Percentiles rank a stretch among this genome's conserved stretches.
phyloP scores from a whole-genome alignment of 139 green algal species.

The Chlorella sp. region DNA sequence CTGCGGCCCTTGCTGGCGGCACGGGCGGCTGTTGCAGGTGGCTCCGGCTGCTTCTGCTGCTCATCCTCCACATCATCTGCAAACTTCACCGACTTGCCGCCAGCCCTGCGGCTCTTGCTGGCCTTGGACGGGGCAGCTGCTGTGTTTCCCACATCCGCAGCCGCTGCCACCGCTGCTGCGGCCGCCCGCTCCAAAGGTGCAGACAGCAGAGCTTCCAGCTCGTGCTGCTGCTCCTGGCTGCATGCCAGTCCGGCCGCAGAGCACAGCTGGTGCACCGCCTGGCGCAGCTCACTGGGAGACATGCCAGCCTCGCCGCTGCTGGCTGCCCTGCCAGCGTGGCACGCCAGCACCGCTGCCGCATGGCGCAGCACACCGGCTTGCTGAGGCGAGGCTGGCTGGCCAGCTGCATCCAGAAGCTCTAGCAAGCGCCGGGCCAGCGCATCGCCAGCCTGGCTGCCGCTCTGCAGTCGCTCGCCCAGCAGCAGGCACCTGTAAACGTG shows the following conservation, averaged over 20 bases:
- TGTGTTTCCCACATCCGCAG: not conserved
- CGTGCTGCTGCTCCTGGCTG: conserved; percentile 30
- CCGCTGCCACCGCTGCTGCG: not conserved
- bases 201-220: conserved; percentile 23
- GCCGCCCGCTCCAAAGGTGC: not conserved
- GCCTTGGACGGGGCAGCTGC: not conserved
- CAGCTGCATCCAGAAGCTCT: not conserved
- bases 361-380: conserved; percentile 17
- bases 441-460: not conserved
- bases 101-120: not conserved
- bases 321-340: not conserved
- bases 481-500: conserved; percentile 25
- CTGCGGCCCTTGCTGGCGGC: not conserved
- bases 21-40: not conserved
- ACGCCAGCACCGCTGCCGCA: not conserved
- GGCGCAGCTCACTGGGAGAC: conserved; percentile 22
- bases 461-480: not conserved
- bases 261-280: conserved; percentile 46
- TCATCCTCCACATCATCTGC: not conserved
- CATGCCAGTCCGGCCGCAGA: not conserved
- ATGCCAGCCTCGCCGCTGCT: not conserved
- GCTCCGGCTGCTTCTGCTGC: not conserved
- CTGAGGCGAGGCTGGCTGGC: not conserved
- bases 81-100: conserved; percentile 35
- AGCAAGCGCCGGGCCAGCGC: not conserved